A percentile compares a stretch with the other conserved stretches of the same genome.
Evolutionary conservation across 2,329 filamentous ascomycete species (phyloP).

Genomic region (Aspergillus sp.): DNA sequence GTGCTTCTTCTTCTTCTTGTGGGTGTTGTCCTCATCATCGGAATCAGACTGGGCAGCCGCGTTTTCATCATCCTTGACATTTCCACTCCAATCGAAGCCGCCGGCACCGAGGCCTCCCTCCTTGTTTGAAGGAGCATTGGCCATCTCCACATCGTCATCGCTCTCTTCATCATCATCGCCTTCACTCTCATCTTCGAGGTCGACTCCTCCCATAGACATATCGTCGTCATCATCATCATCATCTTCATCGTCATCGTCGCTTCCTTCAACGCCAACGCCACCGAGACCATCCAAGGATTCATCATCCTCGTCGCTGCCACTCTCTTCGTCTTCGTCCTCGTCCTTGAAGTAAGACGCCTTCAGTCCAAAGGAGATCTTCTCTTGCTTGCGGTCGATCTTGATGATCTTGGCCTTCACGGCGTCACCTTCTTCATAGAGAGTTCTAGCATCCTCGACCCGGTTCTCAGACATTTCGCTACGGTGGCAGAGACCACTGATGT

Average conservation of each 20-base stretch:
- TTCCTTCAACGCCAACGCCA: conserved; percentile 29
- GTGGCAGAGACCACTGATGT: conserved; percentile 91
- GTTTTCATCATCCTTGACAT: conserved; percentile 52
- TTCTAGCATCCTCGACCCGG: conserved; percentile 74
- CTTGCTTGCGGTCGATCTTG: conserved; percentile 68
- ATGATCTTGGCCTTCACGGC: conserved; percentile 87
- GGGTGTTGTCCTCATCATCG: conserved; percentile 38
- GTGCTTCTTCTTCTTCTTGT: conserved; percentile 67
- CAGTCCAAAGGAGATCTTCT: conserved; percentile 80
- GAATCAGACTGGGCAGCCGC: conserved; percentile 45
- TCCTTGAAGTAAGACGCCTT: conserved; percentile 87
- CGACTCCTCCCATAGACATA: conserved; percentile 39
- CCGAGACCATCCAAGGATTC: conserved; percentile 23
- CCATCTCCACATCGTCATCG: conserved; percentile 42
- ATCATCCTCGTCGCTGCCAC: conserved; percentile 47
- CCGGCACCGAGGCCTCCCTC: conserved; percentile 60
- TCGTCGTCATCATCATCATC: conserved; percentile 28
- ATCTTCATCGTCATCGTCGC: conserved; percentile 31
- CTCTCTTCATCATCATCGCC: conserved; percentile 41
- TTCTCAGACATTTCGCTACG: conserved; percentile 86
- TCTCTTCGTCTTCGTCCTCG: conserved; percentile 41
- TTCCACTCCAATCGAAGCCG: conserved; percentile 85
- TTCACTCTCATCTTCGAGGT: conserved; percentile 37
- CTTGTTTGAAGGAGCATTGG: conserved; percentile 32
- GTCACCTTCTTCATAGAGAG: conserved; percentile 86